Evolutionary conservation across 2,329 filamentous ascomycete species (phyloP), one percentile per base, ranked within the genome.

Genomic region (Botrytis tulipae): DNA sequence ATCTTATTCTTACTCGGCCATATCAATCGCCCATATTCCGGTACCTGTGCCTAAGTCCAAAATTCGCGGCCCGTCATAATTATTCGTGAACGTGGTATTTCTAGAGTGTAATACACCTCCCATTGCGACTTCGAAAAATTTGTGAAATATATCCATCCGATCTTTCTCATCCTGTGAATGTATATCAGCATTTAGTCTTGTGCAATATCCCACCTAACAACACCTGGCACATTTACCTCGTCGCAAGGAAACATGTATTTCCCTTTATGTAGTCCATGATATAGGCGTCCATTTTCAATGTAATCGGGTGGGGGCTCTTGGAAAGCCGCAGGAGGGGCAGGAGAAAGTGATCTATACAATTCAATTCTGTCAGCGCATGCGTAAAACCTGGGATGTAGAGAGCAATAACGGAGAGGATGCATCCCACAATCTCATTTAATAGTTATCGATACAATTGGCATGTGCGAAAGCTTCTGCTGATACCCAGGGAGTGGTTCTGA

Each of bases 21-120:
- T 92, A 77, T 95, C 92, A 78, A 97, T 93, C 59, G 92, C 89
- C 95, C 95, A 98, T 75, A 97, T 95, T 57, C 94, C 94, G 1
- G 94, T 97, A 32, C 95, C 95, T 76, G 92, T 95, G 60, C 94
- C 95, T 71, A 97, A 80, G 79, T 92, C 90, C 60, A 92, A 80
- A 66, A 92, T 85, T 69, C 84, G 82, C 2, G 83, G 83, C 14
- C 75, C 62, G 57, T 79, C 76, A 44, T 74, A 77, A 66, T 76
- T 78, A 14, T 59, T 67, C 12, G 48, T 82, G 79, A 74, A 82
- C 29, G 60, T 68, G 32, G 65, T 61, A 76, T 74, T 82, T 78
- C 68, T 85, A 80, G 54, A 85, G 83, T 75, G 85, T 82, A 80
- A 82, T 79, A 77, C 84, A 82, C 78, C 86, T 78, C 77, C 84